Conservation (phyloP, 257 asterid species). For the Hygrophila difformis region DNA sequence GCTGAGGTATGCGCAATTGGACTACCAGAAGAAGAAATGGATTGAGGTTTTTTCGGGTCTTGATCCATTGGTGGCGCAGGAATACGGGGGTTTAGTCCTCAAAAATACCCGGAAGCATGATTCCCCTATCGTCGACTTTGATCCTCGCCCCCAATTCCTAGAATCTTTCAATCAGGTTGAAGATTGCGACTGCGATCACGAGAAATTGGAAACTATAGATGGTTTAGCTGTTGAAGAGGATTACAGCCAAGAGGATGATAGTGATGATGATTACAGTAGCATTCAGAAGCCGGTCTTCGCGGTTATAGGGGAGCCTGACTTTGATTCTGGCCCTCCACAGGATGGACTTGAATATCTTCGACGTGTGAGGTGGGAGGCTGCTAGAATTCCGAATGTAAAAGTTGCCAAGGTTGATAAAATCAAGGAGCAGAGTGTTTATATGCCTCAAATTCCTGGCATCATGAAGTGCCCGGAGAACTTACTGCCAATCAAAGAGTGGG, state of each 20-base stretch:
- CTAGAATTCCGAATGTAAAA: constrained; percentile 62
- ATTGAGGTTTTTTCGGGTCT: constrained; percentile 65
- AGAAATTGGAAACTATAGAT: constrained; percentile 14
- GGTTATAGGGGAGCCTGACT: constrained; percentile 83
- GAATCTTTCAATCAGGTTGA: constrained; percentile 38
- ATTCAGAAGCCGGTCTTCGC: constrained; percentile 76
- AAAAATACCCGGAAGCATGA: constrained; percentile 20
- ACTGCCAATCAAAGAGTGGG: constrained; percentile 88
- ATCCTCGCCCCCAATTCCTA: constrained; percentile 42
- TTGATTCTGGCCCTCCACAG: constrained; percentile 90
- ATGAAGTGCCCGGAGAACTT: constrained; percentile 61
- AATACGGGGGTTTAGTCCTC: constrained; percentile 44
- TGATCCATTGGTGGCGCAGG: constrained; percentile 32
- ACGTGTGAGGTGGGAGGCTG: constrained; percentile 98
- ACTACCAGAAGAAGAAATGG: constrained; percentile 75
- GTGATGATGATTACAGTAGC: constrained; percentile 73
- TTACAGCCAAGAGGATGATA: constrained; percentile 41
- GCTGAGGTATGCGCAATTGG: constrained; percentile 47
- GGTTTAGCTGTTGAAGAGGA: constrained; percentile 35
- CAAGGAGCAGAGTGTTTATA: constrained; percentile 67
- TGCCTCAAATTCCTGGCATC: constrained; percentile 93
- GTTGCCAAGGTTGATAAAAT: constrained; percentile 47
- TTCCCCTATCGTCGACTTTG: constrained; percentile 28
- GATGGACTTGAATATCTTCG: constrained; percentile 96
- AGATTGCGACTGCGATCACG: constrained; percentile 8